Base-by-base conservation (phyloP, 768 basidiomycete species). In the Galerina marginata region DNA sequence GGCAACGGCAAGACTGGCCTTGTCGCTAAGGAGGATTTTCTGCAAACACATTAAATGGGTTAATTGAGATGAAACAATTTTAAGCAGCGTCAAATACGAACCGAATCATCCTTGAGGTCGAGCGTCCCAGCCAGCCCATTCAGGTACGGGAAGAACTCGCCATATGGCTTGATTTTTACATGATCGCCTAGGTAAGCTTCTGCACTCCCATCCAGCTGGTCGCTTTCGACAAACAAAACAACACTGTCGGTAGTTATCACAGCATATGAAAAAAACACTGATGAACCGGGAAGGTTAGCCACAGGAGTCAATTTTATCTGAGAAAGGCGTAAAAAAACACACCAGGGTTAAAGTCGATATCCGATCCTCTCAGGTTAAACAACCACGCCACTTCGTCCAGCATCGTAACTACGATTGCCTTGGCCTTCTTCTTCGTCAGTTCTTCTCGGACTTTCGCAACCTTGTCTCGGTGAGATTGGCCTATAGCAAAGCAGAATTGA, bases 361-460 rank as follows among this genome's bases (percentile, higher is more conserved):
- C 96, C 2, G 88, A 85, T 1, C 95, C 96, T 62, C 96, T 88
- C 36, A 99, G 79, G 73, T 98, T 96, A 77, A 94, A 92, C 40
- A 95, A 70, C 95, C 95, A 99, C 0, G 94, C 95, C 51, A 96
- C 87, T 72, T 99, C 96, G 72, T 99, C 96, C 20, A 99, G 84
- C 82, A 90, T 88, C n/a, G 83, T 90, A 4, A 98, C 83, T 1
- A 96, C 88, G 43, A 92, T 73, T 1, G 91, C 94, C 64, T 87
- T 83, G n/a, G 76, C 77, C 20, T 86, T 83, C 67, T 86, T 81
- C 77, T 86, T 86, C 56, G 71, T 67, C 55, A 96, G 65, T 61
- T 90, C 87, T 58, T 86, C 82, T 37, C 93, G 81, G 5, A 94
- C 75, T 16, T 79, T 76, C 15, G 75, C 74, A 43, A 99, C 77